Conservation (phyloP, 495 filamentous ascomycete genomes). For the Neurospora terricola region DNA sequence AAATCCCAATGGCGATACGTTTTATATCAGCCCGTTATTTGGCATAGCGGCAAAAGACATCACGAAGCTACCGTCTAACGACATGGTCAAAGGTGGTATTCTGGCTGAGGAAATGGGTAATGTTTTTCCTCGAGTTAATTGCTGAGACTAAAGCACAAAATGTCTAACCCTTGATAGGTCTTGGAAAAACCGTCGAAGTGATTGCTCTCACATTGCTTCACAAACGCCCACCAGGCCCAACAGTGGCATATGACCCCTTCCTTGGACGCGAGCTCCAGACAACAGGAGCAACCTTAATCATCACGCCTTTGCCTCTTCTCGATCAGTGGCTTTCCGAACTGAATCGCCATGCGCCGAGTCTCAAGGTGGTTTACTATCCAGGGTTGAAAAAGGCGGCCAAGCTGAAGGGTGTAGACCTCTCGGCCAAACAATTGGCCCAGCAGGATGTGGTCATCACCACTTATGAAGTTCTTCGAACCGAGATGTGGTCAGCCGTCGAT, state of each 20-base stretch:
- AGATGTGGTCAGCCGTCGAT: constrained; percentile 65
- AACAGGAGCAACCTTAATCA: constrained; percentile 68
- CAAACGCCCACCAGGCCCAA: constrained; percentile 17
- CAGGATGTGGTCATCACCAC: constrained; percentile 82
- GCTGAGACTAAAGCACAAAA: not conserved
- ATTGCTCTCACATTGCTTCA: constrained; percentile 67
- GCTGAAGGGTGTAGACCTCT: constrained; percentile 16
- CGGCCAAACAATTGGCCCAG: constrained; percentile 41
- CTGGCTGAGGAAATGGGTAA: constrained; percentile 86
- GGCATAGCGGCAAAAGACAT: constrained; percentile 48
- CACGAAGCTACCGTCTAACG: constrained; percentile 31
- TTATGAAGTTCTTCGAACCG: constrained; percentile 64
- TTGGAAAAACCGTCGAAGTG: constrained; percentile 90
- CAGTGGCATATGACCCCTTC: constrained; percentile 13
- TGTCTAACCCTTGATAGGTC: constrained; percentile 19
- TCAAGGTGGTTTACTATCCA: constrained; percentile 32
- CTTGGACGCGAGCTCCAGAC: constrained; percentile 29
- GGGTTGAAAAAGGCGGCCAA: constrained; percentile 34
- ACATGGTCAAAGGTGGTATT: constrained; percentile 51
- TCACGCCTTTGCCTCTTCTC: constrained; percentile 70
- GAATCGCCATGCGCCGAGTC: constrained; percentile 42
- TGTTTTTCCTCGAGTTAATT: not conserved
- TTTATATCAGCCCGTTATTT: constrained; percentile 51
- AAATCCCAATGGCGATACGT: constrained; percentile 22
- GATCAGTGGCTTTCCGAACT: constrained; percentile 86